A percentile compares a stretch with the other conserved stretches of the same genome.
Evolutionary conservation across 305 asterid genomes (phyloP).

Genomic region (Solanum hybrid): DNA sequence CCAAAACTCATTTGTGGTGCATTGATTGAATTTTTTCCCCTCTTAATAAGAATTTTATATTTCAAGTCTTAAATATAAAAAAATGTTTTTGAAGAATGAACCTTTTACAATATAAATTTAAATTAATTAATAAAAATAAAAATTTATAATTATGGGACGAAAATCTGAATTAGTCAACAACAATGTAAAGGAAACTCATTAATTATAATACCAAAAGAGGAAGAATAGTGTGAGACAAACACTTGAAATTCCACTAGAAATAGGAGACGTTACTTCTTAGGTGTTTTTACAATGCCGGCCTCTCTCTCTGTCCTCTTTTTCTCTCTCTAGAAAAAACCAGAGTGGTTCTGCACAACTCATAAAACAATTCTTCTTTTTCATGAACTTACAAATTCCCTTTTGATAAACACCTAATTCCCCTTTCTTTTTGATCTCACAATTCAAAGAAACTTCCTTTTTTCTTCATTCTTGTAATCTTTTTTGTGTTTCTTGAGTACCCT

Average conservation of each 20-base stretch:
- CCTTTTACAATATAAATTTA: not conserved
- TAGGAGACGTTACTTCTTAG: constrained; percentile 29
- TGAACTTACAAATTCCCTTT: not conserved
- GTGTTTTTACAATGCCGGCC: constrained; percentile 19
- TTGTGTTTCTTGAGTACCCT: not conserved
- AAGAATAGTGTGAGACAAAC: not conserved
- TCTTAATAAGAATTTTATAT: no score
- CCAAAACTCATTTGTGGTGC: not conserved
- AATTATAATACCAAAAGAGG: not conserved
- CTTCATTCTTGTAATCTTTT: not conserved
- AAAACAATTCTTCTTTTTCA: not conserved
- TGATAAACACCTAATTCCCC: not conserved
- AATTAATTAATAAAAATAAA: not conserved
- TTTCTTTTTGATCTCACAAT: not conserved
- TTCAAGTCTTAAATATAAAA: not conserved
- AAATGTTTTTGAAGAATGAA: not conserved
- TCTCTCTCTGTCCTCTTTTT: constrained; percentile 5
- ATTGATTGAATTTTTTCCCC: no score
- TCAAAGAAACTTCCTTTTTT: not conserved
- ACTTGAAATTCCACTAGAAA: constrained; percentile 5
- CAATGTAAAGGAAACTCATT: not conserved
- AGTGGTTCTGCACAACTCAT: not conserved
- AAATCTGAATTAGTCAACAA: not conserved
- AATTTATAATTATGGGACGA: fast-evolving
- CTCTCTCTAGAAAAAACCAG: not conserved